Evolutionary conservation across 176 grass and related monocot genomes (phyloP).

Genomic region (Poa annua): DNA sequence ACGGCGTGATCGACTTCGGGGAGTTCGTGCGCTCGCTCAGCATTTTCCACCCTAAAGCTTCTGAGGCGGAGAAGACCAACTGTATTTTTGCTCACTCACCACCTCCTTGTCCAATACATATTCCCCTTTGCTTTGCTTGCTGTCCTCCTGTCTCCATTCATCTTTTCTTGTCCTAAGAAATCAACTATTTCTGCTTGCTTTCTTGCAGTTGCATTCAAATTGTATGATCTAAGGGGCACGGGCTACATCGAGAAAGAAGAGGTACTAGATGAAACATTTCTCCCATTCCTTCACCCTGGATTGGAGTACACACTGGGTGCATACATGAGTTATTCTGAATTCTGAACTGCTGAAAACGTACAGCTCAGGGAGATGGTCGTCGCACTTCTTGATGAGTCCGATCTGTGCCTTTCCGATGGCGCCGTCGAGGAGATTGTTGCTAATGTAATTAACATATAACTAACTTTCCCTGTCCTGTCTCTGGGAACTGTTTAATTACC

Average conservation of each 20-base stretch:
- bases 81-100: slow-evolving; percentile 48
- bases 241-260: slow-evolving; percentile 86
- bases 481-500: not conserved
- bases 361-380: slow-evolving; percentile 83
- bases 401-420: slow-evolving; percentile 56
- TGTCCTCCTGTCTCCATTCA: not conserved
- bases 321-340: not conserved
- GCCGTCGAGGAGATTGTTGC: slow-evolving; percentile 64
- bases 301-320: no score
- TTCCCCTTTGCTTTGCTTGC: no score
- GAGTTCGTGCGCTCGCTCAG: slow-evolving; percentile 81
- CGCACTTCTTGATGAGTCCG: slow-evolving; percentile 73
- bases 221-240: slow-evolving; percentile 81
- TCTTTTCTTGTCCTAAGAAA: not conserved
- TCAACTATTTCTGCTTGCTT: not conserved
- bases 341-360: not conserved
- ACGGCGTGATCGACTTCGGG: slow-evolving; percentile 76
- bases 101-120: no score
- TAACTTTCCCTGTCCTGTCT: not conserved
- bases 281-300: not conserved
- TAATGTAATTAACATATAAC: slow-evolving; percentile 45
- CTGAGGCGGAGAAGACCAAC: slow-evolving; percentile 55
- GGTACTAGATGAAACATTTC: slow-evolving; percentile 48
- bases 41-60: slow-evolving; percentile 62
- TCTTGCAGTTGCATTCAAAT: slow-evolving; percentile 72